Conservation (phyloP, 2,329 filamentous ascomycete species). For the Fusarium avenaceum region DNA sequence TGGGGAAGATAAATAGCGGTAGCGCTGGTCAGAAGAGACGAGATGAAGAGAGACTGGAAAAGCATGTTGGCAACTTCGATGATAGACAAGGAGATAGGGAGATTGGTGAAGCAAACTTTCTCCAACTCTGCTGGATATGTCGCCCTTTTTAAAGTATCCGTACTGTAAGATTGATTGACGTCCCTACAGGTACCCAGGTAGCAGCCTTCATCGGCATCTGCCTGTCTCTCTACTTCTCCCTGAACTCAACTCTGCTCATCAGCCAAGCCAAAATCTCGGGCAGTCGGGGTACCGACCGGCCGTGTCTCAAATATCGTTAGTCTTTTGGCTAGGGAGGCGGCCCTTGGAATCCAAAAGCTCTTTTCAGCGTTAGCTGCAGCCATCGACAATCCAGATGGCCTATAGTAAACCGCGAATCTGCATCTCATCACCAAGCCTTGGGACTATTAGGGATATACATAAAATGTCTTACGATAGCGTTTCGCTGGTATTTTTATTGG, state of each 20-base stretch:
- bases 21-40: not conserved
- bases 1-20: constrained; percentile 12
- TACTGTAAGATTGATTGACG: too few relatives aligned
- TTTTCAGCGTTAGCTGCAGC: constrained; percentile 2
- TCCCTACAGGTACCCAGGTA: not conserved
- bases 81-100: rapidly evolving
- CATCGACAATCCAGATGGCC: not conserved
- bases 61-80: not conserved
- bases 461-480: not conserved
- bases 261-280: not conserved
- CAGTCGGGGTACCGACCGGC: not conserved
- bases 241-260: not conserved
- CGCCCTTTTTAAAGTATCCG: not conserved
- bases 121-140: rapidly evolving
- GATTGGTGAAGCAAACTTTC: rapidly evolving
- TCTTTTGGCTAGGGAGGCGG: not conserved
- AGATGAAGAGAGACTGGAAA: constrained; percentile 17
- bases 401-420: not conserved
- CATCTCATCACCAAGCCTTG: not conserved
- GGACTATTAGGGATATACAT: not conserved
- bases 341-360: not conserved
- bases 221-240: not conserved
- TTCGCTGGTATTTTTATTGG: not conserved
- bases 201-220: not conserved
- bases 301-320: not conserved